phyloP scores from a whole-genome alignment of 441 rosid species.

The Isatis lusitanica region DNA sequence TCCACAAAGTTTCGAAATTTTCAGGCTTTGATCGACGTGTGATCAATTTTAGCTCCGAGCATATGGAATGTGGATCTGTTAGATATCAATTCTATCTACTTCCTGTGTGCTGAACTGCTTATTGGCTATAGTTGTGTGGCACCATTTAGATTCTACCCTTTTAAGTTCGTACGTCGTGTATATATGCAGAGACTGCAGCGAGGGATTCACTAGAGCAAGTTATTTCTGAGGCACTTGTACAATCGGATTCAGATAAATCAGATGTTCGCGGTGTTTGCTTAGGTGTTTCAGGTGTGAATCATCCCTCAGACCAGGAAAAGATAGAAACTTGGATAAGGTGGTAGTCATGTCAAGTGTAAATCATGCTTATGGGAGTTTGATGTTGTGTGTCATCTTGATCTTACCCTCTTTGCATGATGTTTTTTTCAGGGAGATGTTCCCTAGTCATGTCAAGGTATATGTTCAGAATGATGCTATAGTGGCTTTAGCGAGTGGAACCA shows the following conservation, averaged over 20 bases:
- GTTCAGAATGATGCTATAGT: conserved; percentile 96
- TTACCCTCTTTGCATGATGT: conserved; percentile 7
- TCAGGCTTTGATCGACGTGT: background rate
- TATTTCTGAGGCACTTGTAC: conserved; percentile 79
- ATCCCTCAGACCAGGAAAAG: conserved; percentile 80
- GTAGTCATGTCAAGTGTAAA: background rate
- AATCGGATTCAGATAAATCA: conserved; percentile 66
- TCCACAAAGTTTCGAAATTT: background rate
- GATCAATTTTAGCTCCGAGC: background rate
- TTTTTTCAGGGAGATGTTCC: conserved; percentile 72
- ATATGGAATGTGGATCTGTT: conserved; percentile 12
- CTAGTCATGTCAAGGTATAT: conserved; percentile 68
- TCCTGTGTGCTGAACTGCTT: background rate
- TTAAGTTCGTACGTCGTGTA: conserved; percentile 24
- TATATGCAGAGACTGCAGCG: conserved; percentile 71
- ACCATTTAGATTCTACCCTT: conserved; percentile 17
- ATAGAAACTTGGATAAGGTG: conserved; percentile 84
- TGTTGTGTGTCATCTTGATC: background rate
- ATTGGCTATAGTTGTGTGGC: conserved; percentile 17
- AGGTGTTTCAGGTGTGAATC: conserved; percentile 95
- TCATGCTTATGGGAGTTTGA: background rate
- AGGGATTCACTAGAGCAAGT: conserved; percentile 86
- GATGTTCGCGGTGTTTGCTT: conserved; percentile 88
- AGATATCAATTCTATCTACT: background rate
- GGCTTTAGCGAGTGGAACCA: conserved; percentile 92